Evolutionary conservation across 2,329 filamentous ascomycete species (phyloP).

Genomic region (Fusarium decemcellulare): DNA sequence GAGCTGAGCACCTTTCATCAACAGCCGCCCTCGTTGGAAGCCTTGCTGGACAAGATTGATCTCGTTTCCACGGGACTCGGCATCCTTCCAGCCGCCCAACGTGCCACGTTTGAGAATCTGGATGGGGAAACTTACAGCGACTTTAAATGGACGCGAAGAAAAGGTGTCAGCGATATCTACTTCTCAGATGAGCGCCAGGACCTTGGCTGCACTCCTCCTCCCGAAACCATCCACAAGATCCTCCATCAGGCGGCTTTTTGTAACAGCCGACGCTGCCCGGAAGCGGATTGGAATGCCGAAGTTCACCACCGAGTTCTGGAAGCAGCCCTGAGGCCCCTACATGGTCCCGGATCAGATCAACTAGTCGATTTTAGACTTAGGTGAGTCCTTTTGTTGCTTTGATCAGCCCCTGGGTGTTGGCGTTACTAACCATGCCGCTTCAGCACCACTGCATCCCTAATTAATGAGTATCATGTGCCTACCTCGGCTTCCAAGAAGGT

Average conservation of each 20-base stretch:
- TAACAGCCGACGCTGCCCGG: conserved; percentile 5
- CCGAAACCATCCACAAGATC: conserved; percentile 10
- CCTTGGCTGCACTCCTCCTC: conserved; percentile 10
- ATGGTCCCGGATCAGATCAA: neutral
- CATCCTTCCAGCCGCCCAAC: conserved; percentile 6
- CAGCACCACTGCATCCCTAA: conserved; percentile 7
- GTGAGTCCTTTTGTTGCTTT: neutral
- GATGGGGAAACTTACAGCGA: conserved; percentile 8
- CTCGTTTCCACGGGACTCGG: conserved; percentile 5
- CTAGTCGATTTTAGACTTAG: conserved; percentile 17
- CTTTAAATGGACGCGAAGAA: conserved; percentile 18
- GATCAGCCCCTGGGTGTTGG: neutral
- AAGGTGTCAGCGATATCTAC: conserved; percentile 7
- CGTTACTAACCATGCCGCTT: neutral
- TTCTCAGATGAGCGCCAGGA: conserved; percentile 13
- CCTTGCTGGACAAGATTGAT: conserved; percentile 18
- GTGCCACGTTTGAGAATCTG: neutral
- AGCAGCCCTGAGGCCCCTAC: conserved; percentile 16
- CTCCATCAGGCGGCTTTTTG: conserved; percentile 21
- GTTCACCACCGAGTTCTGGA: conserved; percentile 23
- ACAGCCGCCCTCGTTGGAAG: conserved; percentile 14
- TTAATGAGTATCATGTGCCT: conserved; percentile 11
- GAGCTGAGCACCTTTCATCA: conserved; percentile 11
- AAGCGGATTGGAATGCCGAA: conserved; percentile 20
- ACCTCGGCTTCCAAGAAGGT: neutral